phyloP scores from a whole-genome alignment of 2,329 filamentous ascomycete species.

The Clathrospora elynae region DNA sequence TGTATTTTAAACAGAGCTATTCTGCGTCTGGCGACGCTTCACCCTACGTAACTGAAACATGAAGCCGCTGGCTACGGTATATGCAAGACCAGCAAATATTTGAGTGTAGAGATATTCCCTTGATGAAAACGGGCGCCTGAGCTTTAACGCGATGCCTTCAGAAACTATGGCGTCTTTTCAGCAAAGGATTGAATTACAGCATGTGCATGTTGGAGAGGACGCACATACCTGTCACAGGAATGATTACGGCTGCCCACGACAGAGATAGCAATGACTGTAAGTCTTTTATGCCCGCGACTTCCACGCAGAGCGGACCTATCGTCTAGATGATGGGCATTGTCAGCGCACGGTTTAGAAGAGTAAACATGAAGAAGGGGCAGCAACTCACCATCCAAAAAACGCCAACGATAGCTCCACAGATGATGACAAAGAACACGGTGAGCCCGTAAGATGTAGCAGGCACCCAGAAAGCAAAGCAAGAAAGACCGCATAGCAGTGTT shows the following conservation, averaged over 20 bases:
- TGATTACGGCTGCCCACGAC: slow-evolving; percentile 45
- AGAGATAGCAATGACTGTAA: slow-evolving; percentile 50
- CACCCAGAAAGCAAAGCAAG: slow-evolving; percentile 54
- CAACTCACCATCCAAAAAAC: slow-evolving; percentile 55
- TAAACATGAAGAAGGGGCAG: neutral
- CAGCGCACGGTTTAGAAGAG: neutral
- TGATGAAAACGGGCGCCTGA: slow-evolving; percentile 37
- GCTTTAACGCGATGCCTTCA: slow-evolving; percentile 52
- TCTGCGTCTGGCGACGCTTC: slow-evolving; percentile 9
- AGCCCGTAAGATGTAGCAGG: slow-evolving; percentile 52
- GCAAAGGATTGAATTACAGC: too few species aligned
- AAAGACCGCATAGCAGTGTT: slow-evolving; percentile 50
- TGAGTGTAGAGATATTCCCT: slow-evolving; percentile 47
- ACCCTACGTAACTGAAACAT: slow-evolving; percentile 28
- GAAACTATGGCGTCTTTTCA: slow-evolving; percentile 17
- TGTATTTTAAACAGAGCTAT: too few species aligned
- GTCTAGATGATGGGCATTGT: slow-evolving; percentile 29
- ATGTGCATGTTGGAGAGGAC: neutral
- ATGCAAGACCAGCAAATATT: slow-evolving; percentile 47
- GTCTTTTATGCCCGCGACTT: slow-evolving; percentile 50
- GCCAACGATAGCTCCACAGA: slow-evolving; percentile 54
- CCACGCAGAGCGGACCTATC: slow-evolving; percentile 49
- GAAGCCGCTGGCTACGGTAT: slow-evolving; percentile 41
- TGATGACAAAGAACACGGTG: slow-evolving; percentile 52
- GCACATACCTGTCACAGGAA: slow-evolving; percentile 46